Conservation (phyloP, 768 basidiomycete species). For the Rhizopogon roseolus region DNA sequence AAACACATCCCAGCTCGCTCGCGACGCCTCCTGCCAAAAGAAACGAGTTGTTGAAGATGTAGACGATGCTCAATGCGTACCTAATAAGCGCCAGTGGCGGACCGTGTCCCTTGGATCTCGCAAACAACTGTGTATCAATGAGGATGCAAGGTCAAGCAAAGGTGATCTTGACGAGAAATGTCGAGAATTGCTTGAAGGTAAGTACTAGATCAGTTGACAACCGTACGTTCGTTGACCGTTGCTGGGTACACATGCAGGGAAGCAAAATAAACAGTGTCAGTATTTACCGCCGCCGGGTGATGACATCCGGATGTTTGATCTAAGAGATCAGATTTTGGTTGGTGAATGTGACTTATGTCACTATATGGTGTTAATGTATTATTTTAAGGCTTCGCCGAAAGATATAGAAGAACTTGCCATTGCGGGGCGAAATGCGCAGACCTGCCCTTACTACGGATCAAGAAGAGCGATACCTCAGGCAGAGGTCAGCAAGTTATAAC, state of each 20-base stretch:
- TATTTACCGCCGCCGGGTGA: conserved; percentile 71
- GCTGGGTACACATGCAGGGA: conserved; percentile 34
- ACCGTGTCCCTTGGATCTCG: conserved; percentile 87
- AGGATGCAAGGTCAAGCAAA: conserved; percentile 55
- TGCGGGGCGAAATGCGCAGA: conserved; percentile 60
- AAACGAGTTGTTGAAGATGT: conserved; percentile 19
- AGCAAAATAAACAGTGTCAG: conserved; percentile 66
- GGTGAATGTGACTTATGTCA: neutral
- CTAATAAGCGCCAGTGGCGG: conserved; percentile 33
- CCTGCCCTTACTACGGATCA: conserved; percentile 93
- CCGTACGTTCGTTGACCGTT: neutral
- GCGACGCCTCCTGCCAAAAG: conserved; percentile 2
- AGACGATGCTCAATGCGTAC: conserved; percentile 17
- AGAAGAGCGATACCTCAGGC: conserved; percentile 85
- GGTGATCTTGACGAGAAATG: conserved; percentile 86
- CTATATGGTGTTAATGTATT: neutral
- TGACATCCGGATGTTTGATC: conserved; percentile 67
- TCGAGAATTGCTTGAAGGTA: conserved; percentile 73
- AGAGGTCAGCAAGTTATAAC: conserved; percentile 47
- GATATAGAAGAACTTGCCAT: conserved; percentile 91
- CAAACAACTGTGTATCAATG: conserved; percentile 91
- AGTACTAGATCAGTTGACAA: conserved; percentile 33
- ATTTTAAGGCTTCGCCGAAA: conserved; percentile 70
- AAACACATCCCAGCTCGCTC: neutral
- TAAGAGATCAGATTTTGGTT: conserved; percentile 85